Conservation (phyloP, 768 basidiomycete genomes). For the Boletus sp. region DNA sequence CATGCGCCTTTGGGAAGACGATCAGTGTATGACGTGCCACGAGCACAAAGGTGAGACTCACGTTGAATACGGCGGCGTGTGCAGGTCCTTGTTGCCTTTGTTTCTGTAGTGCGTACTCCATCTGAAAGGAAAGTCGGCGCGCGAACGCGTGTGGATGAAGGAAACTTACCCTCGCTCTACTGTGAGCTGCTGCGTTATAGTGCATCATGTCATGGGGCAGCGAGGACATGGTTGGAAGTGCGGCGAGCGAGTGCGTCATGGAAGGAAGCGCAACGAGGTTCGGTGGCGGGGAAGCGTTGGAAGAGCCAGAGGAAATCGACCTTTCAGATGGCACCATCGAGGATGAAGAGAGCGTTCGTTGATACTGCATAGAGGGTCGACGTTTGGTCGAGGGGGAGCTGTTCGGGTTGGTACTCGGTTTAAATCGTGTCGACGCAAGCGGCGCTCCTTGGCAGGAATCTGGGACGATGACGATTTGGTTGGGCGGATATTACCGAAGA, state of each 20-base stretch:
- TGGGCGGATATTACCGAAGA: slow-evolving; percentile 35
- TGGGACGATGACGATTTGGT: slow-evolving; percentile 21
- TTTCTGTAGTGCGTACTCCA: slow-evolving; percentile 31
- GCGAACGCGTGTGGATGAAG: background rate
- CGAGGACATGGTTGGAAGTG: slow-evolving; percentile 30
- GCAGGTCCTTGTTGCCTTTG: slow-evolving; percentile 28
- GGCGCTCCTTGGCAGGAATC: slow-evolving; percentile 20
- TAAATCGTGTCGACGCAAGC: slow-evolving; percentile 28
- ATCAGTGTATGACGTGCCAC: slow-evolving; percentile 3
- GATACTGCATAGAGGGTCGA: slow-evolving; percentile 29
- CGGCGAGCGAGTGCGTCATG: slow-evolving; percentile 33
- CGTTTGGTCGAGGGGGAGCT: slow-evolving; percentile 12
- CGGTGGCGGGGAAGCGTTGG: slow-evolving; percentile 28
- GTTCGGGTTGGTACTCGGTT: slow-evolving; percentile 6
- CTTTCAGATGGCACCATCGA: slow-evolving; percentile 34
- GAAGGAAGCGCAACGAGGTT: slow-evolving; percentile 30
- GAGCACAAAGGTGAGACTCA: slow-evolving; percentile 8
- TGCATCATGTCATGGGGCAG: slow-evolving; percentile 32
- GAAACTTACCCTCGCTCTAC: slow-evolving; percentile 27
- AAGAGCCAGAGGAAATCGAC: slow-evolving; percentile 32
- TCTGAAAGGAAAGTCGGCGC: slow-evolving; percentile 20
- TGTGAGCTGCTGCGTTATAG: slow-evolving; percentile 28
- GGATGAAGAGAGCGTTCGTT: slow-evolving; percentile 28
- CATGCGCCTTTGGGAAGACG: slow-evolving; percentile 21
- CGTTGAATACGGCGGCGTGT: slow-evolving; percentile 26